Base-by-base conservation (phyloP, 2,329 filamentous ascomycete genomes). In the Cytospora chrysosperma region DNA sequence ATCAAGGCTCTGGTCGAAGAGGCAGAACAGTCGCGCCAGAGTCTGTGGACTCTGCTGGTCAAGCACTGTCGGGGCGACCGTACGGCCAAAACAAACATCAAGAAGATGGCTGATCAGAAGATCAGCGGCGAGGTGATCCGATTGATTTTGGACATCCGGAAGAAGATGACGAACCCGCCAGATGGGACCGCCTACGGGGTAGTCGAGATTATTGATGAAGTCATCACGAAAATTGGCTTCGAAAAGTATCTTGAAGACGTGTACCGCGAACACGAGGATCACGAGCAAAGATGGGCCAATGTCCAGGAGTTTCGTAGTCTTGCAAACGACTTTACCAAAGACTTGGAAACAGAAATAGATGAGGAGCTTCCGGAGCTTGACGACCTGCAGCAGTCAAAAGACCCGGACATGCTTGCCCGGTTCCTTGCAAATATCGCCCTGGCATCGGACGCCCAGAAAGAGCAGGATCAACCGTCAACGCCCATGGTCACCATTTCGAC, bases 381-480 rank as follows among this genome's bases (percentile, higher is more conserved):
- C 17, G 88, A 88, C 1, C 69, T 93, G 3, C 81, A 88, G 56
- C 92, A 96, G 65, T 77, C 81, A 1, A 84, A 86, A 63, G 90
- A 92, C 62, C 80, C 86, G 1, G 81, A 82, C 59, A 71, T 82
- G 5, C 81, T 97, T 1, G 87, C 90, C 3, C 85, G 85, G 13
- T 98, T 98, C 69, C 81, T 99, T n/a, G 88, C 92, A 13, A 97
- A 97, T 69, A 88, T 97, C 13, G 88, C 92, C 0, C 78, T 99
- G n/a, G 90, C 92, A 3, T 89, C 92, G 0, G 92, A 96, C 67
- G 84, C 88, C 0, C 88, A 92, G 69, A 85, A 85, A 21, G 82
- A 85, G 12, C 81, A 84, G 3, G 81, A 83, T 2, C 80, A 81
- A 26, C 82, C 85, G 59, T 80, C 80, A 30, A 84, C 81, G 30